Base-by-base conservation (phyloP, 2,329 filamentous ascomycete genomes). In the Pestalotiopsis sp. region DNA sequence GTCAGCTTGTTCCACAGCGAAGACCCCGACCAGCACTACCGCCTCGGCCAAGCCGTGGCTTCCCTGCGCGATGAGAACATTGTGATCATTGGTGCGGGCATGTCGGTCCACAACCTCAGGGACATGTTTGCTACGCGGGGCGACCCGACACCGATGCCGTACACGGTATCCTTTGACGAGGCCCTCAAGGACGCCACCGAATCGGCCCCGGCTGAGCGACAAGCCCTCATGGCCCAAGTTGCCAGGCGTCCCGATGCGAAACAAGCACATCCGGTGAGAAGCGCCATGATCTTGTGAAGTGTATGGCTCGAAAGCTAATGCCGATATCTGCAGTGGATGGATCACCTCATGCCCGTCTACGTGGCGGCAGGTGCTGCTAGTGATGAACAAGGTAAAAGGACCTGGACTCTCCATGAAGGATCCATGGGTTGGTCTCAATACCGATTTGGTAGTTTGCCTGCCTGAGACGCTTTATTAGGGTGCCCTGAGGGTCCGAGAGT, bases 71-170 rank as follows among this genome's bases (percentile, higher is more conserved):
- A 92, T 17, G 86, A 92, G 66, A 88, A 88, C 20, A 84, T 93
- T 65, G 83, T 91, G 63, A 89, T 94, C 69, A 87, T 94, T 60
- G 88, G 87, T 27, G 91, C 91, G 0, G 92, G 92, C 12, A 93
- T 94, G 91, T 90, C 91, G 0, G 92, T 92, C 25, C 91, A 93
- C 73, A 93, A 93, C 72, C 81, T 92, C 45, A 83, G 87, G 1
- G 88, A 92, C 71, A 64, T 88, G 72, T 80, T 80, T 20, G 81
- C 82, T 73, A 77, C 80, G 14, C 81, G 82, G 72, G 83, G 82
- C 7, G 78, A 83, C 60, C 78, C 81, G 12, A 67, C 70, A 11
- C 85, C 87, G 0, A 70, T 89, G 73, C 86, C 88, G 12, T 91
- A 91, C 74, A 80, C 86, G 1, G 82, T 84, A 45, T 87, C 84